Evolutionary conservation across 129 eudicot genomes (phyloP), one percentile per base, ranked within the genome.

Genomic region (Flaveria robusta): DNA sequence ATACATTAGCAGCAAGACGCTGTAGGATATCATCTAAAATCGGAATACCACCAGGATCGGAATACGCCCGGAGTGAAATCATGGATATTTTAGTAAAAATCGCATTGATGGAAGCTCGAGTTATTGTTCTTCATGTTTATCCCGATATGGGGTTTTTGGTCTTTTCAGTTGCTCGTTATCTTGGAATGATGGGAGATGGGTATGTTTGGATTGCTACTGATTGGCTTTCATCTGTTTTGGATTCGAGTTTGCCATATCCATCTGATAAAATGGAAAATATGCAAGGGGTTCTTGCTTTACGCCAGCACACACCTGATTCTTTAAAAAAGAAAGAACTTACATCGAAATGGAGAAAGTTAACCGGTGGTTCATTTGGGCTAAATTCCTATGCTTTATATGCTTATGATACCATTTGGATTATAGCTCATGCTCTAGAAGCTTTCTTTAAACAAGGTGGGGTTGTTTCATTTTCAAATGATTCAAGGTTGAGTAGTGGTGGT

Each of bases 181-280:
- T 93, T 58, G 93, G 97, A 49, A 93, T 93, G 98, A 88, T 88
- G 89, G 89, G 77, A 70, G 93, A 87, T 20, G 98, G 98, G 41
- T 93, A 90, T 70, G 98, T 82, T 52, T 93, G 98, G 98, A 88
- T 93, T 62, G 88, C 92, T 12, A 93, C 98, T 0, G 98, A 93
- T 79, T 93, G 98, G 98, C 97, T 93, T 71, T 77, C 92, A 9
- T 86, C 98, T 50, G 76, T 75, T 66, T 72, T 90, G 27, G 98
- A 93, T 71, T 80, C 98, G 10, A 65, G 69, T 79, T 66, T 83
- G 4, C 87, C 86, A 19, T 75, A 80, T 68, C 81, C 81, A 2
- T 79, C 85, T 1, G 91, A 83, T 41, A 71, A 70, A 16, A 79
- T 85, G 91, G 88, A 81, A 22, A 66, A 79, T 8, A 81, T 93